Evolutionary conservation across 352 stramenopile species (phyloP).

Genomic region (Phytophthora quininea): DNA sequence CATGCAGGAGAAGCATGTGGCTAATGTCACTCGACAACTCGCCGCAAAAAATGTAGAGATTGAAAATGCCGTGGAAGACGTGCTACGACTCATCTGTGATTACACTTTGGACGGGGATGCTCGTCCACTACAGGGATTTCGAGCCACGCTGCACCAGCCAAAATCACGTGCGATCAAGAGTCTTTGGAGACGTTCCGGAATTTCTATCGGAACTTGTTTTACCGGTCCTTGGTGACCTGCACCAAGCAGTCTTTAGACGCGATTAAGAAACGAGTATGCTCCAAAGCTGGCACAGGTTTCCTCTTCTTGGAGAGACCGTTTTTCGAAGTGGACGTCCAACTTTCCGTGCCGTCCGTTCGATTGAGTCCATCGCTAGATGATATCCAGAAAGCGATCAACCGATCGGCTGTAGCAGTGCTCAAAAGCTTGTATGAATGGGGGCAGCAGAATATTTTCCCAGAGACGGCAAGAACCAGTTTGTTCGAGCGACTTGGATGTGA

Average conservation of each 20-base stretch:
- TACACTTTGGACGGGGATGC: conserved; percentile 62
- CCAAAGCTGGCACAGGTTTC: conserved; percentile 78
- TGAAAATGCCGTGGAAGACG: conserved; percentile 86
- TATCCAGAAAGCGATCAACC: conserved; percentile 87
- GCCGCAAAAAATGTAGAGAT: conserved; percentile 86
- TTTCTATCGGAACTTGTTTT: conserved; percentile 87
- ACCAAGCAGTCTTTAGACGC: conserved; percentile 80
- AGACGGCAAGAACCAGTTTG: conserved; percentile 56
- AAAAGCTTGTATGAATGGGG: conserved; percentile 86
- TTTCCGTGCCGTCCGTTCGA: conserved; percentile 79
- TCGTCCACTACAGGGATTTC: conserved; percentile 5
- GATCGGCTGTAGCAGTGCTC: conserved; percentile 74
- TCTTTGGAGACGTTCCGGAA: conserved; percentile 56
- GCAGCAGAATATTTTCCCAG: conserved; percentile 63
- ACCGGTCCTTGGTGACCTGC: conserved; percentile 78
- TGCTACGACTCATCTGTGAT: conserved; percentile 68
- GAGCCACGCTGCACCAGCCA: conserved; percentile 1
- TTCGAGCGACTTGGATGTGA: conserved; percentile 89
- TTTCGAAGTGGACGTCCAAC: conserved; percentile 88
- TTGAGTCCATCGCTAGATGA: conserved; percentile 85
- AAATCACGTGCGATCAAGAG: conserved; percentile 38
- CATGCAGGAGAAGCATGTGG: conserved; percentile 82
- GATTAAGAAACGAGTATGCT: conserved; percentile 87
- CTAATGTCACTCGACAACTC: conserved; percentile 59
- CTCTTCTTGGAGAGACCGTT: conserved; percentile 86